Percentiles rank a stretch among this genome's conserved stretches.
phyloP scores from a whole-genome alignment of 2,329 filamentous ascomycete species.

The Colletotrichum trifolii region DNA sequence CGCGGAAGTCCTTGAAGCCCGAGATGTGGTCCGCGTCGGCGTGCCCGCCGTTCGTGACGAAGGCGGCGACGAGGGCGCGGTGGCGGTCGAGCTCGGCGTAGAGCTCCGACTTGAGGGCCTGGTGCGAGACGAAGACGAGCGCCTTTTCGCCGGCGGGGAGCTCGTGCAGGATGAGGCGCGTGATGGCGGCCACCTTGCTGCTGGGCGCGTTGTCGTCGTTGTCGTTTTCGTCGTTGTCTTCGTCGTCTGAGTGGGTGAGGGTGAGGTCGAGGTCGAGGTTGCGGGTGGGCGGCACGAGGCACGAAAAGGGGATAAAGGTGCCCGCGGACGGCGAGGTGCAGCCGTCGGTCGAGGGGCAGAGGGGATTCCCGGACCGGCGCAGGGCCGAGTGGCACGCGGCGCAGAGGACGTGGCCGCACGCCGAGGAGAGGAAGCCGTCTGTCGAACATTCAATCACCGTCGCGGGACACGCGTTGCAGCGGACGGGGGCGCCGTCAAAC shows the following conservation, averaged over 20 bases:
- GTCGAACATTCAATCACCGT: not conserved
- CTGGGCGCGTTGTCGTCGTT: constrained; percentile 7
- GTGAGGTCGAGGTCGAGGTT: too few relatives aligned
- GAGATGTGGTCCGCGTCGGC: constrained; percentile 37
- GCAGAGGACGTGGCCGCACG: constrained; percentile 30
- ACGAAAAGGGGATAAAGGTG: not conserved
- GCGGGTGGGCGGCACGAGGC: too few relatives aligned
- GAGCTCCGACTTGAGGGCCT: constrained; percentile 43
- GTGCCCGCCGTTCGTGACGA: constrained; percentile 25
- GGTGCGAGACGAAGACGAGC: constrained; percentile 53
- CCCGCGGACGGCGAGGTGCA: constrained; percentile 1
- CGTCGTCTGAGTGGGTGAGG: too few relatives aligned
- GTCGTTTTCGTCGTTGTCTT: not conserved
- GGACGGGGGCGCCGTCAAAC: not conserved
- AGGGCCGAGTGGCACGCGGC: not conserved
- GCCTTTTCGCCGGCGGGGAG: constrained; percentile 41
- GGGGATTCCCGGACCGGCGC: not conserved
- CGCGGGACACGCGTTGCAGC: constrained; percentile 5
- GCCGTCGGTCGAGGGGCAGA: not conserved
- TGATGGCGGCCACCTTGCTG: constrained; percentile 40
- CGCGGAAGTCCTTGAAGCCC: constrained; percentile 41
- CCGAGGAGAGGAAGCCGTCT: constrained; percentile 4
- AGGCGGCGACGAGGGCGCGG: constrained; percentile 25
- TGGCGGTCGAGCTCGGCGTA: constrained; percentile 32
- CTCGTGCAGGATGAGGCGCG: constrained; percentile 39